Base-by-base conservation (phyloP, 108 stramenopile genomes). In the Epipyxis sp. region DNA sequence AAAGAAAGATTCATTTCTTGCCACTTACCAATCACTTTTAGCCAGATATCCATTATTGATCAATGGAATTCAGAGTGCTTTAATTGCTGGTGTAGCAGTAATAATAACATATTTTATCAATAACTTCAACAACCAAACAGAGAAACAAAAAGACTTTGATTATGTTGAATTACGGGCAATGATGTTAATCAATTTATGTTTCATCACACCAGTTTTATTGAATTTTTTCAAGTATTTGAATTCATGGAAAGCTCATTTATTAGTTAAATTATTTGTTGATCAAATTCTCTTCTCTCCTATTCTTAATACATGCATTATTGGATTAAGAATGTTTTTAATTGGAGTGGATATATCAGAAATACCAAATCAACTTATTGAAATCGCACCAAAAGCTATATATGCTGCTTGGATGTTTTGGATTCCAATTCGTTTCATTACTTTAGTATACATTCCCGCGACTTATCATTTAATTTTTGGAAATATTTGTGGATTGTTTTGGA, bases 331-430 rank as follows among this genome's bases (percentile, higher is more conserved):
- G 30, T 29, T 65, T 10, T 32, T 65, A 3, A 32, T 35, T 3
- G 61, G 61, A 29, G 25, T 10, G 34, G 61, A 65, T 37, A 6
- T 25, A 13, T 16, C 61, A 32, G 61, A 37, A 25, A 37, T 65
- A 6, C 61, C 61, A 65, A 25, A 25, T 16, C 6, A 32, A 32
- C 20, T 65, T 65, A 37, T 13, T 13, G 25, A 3, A 29, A 32
- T 65, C 61, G 25, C 34, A 6, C 13, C 25, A 32, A 3, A 3
- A 13, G 61, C 35, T 10, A 29, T 35, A 32, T 6, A 6, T 10
- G 3, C 61, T 29, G 61, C 61, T 16, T 65, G 61, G 61, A 35
- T 65, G 61, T 65, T 65, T 65, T 65, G 61, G 61, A 65, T 65
- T 37, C 61, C 61, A 37, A 65, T 32, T 13, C 27, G 61, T 29